phyloP scores from a whole-genome alignment of 495 filamentous ascomycete genomes.

The Thermochaetoides thermophila region DNA sequence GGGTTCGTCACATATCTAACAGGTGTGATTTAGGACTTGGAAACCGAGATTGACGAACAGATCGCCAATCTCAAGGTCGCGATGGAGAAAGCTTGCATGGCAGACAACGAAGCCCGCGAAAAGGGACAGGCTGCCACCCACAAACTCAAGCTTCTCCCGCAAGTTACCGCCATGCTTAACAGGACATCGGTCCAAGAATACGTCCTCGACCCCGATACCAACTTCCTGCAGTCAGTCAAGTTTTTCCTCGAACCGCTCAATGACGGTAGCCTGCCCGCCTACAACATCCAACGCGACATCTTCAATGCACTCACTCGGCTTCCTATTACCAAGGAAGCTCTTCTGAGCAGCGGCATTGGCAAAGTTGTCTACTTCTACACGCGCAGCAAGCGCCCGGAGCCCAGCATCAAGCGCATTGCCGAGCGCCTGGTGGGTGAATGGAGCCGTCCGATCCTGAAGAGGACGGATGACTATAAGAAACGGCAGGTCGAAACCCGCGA shows the following conservation, averaged over 20 bases:
- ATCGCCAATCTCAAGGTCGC: conserved; percentile 75
- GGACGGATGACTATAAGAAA: conserved; percentile 84
- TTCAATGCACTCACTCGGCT: conserved; percentile 66
- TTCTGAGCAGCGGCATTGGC: conserved; percentile 84
- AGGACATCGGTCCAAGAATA: conserved; percentile 68
- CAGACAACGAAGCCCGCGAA: conserved; percentile 66
- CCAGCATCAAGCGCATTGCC: conserved; percentile 79
- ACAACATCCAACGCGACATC: conserved; percentile 91
- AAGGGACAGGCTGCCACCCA: conserved; percentile 67
- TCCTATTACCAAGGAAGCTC: conserved; percentile 74
- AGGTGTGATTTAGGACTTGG: conserved; percentile 51
- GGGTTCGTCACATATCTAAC: conserved; percentile 6
- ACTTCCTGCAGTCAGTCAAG: conserved; percentile 83
- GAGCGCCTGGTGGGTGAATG: conserved; percentile 85
- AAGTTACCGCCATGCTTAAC: conserved; percentile 77
- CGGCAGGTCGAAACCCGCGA: conserved; percentile 43
- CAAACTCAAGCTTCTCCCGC: conserved; percentile 88
- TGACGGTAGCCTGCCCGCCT: conserved; percentile 83
- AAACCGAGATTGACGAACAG: conserved; percentile 73
- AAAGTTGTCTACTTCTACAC: conserved; percentile 96
- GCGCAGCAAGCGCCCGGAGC: conserved; percentile 74
- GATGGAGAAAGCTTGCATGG: conserved; percentile 84
- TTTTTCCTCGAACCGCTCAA: conserved; percentile 95
- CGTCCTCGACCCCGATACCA: conserved; percentile 85
- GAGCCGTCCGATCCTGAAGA: conserved; percentile 89